These are phyloP conservation scores for Megacollybia marginata DNA, from an alignment of 768 basidiomycete genomes.

Conservation along the genomic window DNA sequence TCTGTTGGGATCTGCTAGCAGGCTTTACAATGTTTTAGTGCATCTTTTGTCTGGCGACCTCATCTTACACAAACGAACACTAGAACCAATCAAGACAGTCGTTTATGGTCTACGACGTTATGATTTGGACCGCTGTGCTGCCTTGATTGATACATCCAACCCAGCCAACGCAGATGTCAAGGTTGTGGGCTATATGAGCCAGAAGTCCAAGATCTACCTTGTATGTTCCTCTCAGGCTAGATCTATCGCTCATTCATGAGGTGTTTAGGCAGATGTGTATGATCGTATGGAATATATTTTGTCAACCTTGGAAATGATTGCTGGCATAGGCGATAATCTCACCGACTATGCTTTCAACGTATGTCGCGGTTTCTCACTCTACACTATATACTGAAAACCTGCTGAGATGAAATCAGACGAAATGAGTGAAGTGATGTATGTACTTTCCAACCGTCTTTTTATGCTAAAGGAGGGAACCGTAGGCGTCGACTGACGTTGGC, in stretches of 20 bases:
- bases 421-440: slow-evolving; percentile 61
- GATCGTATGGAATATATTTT: slow-evolving; percentile 70
- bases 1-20: background rate
- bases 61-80: slow-evolving; percentile 61
- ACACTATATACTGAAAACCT: slow-evolving; percentile 22
- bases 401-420: slow-evolving; percentile 52
- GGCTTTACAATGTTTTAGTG: slow-evolving; percentile 28
- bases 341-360: slow-evolving; percentile 72
- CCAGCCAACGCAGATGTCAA: slow-evolving; percentile 8
- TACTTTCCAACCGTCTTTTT: background rate
- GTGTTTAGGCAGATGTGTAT: slow-evolving; percentile 54
- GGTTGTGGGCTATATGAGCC: slow-evolving; percentile 50
- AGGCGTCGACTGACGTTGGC: slow-evolving; percentile 62
- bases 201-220: slow-evolving; percentile 58
- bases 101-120: slow-evolving; percentile 58
- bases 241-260: slow-evolving; percentile 1
- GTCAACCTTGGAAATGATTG: slow-evolving; percentile 60
- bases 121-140: slow-evolving; percentile 52
- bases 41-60: slow-evolving; percentile 71
- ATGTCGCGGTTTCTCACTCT: slow-evolving; percentile 6
- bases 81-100: slow-evolving; percentile 62
- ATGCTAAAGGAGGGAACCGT: background rate
- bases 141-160: slow-evolving; percentile 30
- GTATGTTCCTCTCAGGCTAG: slow-evolving; percentile 24
- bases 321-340: slow-evolving; percentile 56